Evolutionary conservation across 2,329 filamentous ascomycete species (phyloP).

Genomic region (Xylaria polymorpha): DNA sequence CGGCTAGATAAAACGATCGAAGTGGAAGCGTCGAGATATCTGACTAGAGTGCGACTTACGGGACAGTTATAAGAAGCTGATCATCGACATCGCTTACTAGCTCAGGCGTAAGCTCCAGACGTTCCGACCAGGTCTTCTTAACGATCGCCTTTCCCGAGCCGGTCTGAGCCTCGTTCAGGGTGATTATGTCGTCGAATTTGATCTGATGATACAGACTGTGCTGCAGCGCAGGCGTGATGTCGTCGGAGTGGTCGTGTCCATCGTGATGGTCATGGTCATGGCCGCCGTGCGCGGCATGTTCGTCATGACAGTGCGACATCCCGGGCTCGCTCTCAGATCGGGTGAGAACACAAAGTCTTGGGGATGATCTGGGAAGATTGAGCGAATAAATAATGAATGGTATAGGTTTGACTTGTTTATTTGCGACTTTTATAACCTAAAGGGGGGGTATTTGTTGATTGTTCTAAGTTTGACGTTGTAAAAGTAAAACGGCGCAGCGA

Average conservation of each 20-base stretch:
- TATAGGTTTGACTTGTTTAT: not conserved
- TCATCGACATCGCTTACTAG: slow-evolving; percentile 89
- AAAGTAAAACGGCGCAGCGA: slow-evolving; percentile 13
- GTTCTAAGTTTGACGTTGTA: slow-evolving; percentile 6
- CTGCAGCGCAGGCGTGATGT: slow-evolving; percentile 91
- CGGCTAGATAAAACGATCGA: not conserved
- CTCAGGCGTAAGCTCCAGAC: slow-evolving; percentile 77
- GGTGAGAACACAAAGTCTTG: not conserved
- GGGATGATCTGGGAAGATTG: not conserved
- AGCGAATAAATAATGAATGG: not conserved
- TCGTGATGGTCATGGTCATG: slow-evolving; percentile 61
- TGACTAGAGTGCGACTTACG: slow-evolving; percentile 66
- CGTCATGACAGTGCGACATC: slow-evolving; percentile 63
- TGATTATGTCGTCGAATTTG: slow-evolving; percentile 84
- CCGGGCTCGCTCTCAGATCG: not conserved
- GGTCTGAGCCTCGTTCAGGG: slow-evolving; percentile 81
- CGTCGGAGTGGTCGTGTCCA: slow-evolving; percentile 88
- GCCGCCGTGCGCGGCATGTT: slow-evolving; percentile 53
- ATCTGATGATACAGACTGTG: slow-evolving; percentile 92
- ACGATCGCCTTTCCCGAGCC: slow-evolving; percentile 79
- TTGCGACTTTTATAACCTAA: not conserved
- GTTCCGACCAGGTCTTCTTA: slow-evolving; percentile 91
- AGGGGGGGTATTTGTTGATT: not conserved
- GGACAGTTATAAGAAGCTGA: slow-evolving; percentile 91
- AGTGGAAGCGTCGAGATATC: not conserved